phyloP scores from a whole-genome alignment of 2,329 filamentous ascomycete genomes.

The Cordyceps pruinosa region DNA sequence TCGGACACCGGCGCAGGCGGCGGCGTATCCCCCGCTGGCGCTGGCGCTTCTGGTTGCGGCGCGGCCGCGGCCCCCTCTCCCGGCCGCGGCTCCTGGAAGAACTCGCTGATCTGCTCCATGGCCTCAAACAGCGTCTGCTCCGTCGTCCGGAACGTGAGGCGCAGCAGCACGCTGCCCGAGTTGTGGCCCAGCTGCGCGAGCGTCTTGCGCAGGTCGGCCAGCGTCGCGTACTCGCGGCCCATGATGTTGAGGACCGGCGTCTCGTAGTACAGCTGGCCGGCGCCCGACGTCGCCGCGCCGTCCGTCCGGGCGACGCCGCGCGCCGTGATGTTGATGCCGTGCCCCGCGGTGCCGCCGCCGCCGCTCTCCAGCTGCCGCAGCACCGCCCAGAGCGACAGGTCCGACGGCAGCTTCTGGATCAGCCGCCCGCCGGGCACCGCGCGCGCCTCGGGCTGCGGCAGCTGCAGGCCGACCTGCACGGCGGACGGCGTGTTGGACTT shows the following conservation, averaged over 20 bases:
- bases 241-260: conserved; percentile 78
- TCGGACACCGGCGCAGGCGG: neutral
- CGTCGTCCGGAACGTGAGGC: conserved; percentile 69
- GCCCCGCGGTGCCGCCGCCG: conserved; percentile 53
- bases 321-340: conserved; percentile 73
- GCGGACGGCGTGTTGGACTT: conserved; percentile 78
- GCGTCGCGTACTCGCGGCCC: conserved; percentile 68
- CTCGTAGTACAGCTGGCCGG: conserved; percentile 82
- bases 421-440: conserved; percentile 60
- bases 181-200: conserved; percentile 82
- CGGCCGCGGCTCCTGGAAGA: conserved; percentile 54
- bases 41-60: conserved; percentile 8
- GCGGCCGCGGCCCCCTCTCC: conserved; percentile 31
- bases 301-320: conserved; percentile 62
- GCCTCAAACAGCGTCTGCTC: conserved; percentile 77
- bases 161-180: conserved; percentile 71
- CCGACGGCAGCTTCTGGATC: conserved; percentile 79
- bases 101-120: conserved; percentile 70
- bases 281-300: conserved; percentile 39
- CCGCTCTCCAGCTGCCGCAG: conserved; percentile 84
- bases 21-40: conserved; percentile 9
- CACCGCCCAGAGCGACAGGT: conserved; percentile 82
- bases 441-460: conserved; percentile 64
- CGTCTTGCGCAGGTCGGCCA: conserved; percentile 82
- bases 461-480: conserved; percentile 81